Percentiles rank a stretch among this genome's conserved stretches.
Conservation (phyloP, 495 filamentous ascomycete species). For the Monascus purpureus region DNA sequence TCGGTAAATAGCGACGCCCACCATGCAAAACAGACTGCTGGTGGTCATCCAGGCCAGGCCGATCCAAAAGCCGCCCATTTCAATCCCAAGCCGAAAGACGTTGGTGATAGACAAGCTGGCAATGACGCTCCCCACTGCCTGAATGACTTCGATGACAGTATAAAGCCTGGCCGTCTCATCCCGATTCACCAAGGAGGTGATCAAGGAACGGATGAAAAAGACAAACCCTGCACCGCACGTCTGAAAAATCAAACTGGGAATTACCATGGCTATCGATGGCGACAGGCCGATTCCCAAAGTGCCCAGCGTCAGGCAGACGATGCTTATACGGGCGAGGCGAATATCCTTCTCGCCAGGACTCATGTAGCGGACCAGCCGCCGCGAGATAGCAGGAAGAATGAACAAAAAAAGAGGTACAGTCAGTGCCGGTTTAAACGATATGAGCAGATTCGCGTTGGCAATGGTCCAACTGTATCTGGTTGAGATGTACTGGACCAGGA, state of each 20-base stretch:
- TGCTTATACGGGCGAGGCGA: conserved; percentile 32
- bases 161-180: conserved; percentile 43
- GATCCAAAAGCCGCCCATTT: conserved; percentile 34
- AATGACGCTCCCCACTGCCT: conserved; percentile 39
- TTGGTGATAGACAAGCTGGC: conserved; percentile 39
- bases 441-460: conserved; percentile 39
- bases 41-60: conserved; percentile 43
- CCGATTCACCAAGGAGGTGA: conserved; percentile 36
- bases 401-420: conserved; percentile 37
- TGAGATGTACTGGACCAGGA: conserved; percentile 44
- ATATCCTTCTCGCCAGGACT: conserved; percentile 37
- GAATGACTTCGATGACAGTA: conserved; percentile 41
- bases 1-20: conserved; percentile 22
- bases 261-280: conserved; percentile 19
- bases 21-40: conserved; percentile 24
- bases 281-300: conserved; percentile 36
- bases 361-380: conserved; percentile 19
- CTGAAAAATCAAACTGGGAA: conserved; percentile 32
- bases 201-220: conserved; percentile 32
- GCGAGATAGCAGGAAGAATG: conserved; percentile 29
- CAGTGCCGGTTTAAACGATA: conserved; percentile 34
- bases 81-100: conserved; percentile 37
- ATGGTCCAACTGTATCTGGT: conserved; percentile 41
- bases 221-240: conserved; percentile 35
- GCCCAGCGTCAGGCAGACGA: conserved; percentile 27